Base-by-base conservation (phyloP, 2,329 filamentous ascomycete genomes). In the Cordyceps cateniannulata region DNA sequence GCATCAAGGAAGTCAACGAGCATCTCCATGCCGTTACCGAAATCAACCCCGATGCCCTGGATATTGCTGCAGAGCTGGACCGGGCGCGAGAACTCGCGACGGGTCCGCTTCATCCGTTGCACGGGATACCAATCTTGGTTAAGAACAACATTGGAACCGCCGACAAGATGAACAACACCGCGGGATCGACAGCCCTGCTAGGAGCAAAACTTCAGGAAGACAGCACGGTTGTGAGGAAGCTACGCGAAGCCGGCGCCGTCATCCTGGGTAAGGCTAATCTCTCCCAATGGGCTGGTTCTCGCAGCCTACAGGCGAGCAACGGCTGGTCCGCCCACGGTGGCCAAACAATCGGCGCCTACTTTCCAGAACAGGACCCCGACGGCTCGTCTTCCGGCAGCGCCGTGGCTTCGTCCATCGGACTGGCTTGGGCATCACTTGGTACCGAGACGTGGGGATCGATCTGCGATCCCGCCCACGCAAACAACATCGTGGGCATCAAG, bases 401-500 rank as follows among this genome's bases (percentile, higher is more conserved):
- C 14, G 85, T 90, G 77, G 29, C 82, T 80, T 29, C 71, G 89
- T 79, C 9, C 67, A 77, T 83, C 78, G 61, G 87, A 85, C 0
- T 85, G 80, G 65, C 86, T 76, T 45, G 86, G 56, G 61, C 61
- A 24, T 50, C 56, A n/a, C 51, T 62, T 6, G 61, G 61, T 20
- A 60, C 7, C 83, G 87, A 87, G 69, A 89, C 87, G 0, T 78
- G 78, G 62, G 87, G 86, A 3, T 86, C 82, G 20, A 88, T 90
- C 59, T 68, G 88, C 4, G 77, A 76, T 10, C 87, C 88, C 0
- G 68, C 75, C 0, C 66, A 71, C 48, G 55, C 63, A 5, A 88
- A 83, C 73, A 87, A 86, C 61, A 69, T 89, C 4, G 86, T 89
- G 0, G 87, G 86, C 0, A 85, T 90, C 66, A 88, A 87, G 70